Base-by-base conservation (phyloP, 768 basidiomycete species). In the Collybia nuda region DNA sequence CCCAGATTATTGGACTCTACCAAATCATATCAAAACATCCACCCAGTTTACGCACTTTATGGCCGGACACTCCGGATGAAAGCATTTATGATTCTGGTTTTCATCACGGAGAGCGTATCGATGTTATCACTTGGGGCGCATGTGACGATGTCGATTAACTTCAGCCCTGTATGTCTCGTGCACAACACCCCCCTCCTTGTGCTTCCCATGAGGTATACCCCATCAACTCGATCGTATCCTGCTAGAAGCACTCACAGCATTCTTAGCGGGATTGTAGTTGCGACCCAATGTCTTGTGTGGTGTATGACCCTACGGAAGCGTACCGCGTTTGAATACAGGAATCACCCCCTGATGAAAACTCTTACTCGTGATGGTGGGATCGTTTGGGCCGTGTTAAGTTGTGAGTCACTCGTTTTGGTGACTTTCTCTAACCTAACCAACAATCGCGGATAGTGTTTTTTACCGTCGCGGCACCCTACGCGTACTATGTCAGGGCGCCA, bases 111-210 rank as follows among this genome's bases (percentile, higher is more conserved):
- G 46, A 40, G 41, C 9, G 17, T 15, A 9, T n/a, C 45, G 6
- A 40, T 57, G 23, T 8, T 42, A 5, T 36, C 43, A 21, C 26
- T 45, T 9, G 44, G 48, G 12, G 5, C 26, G 1, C 24, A 47
- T 24, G 36, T 39, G 22, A n/a, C 53, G 39, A 12, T 17, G 18
- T 36, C 36, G 11, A 11, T 50, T 14, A 19, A 42, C 26, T 51
- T 53, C 18, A 52, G 48, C 38, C 41, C 52, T 7, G 51, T 52
- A 9, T 57, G 52, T 29, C 37, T 57, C 15, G 43, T 57, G 29
- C 45, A 50, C 22, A 36, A 19, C 28, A 51, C 50, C 3, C 56
- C 52, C 29, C 28, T 28, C 5, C 43, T 49, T 19, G 50, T 54
- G 3, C 40, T 48, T 15, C 5, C 46, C 18, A 51, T 53, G 52